A percentile compares a stretch with the other conserved stretches of the same genome.
These are phyloP conservation scores for Pilaira anomala DNA, from an alignment of 192 early-diverging fungal species.

Conservation along the genomic window DNA sequence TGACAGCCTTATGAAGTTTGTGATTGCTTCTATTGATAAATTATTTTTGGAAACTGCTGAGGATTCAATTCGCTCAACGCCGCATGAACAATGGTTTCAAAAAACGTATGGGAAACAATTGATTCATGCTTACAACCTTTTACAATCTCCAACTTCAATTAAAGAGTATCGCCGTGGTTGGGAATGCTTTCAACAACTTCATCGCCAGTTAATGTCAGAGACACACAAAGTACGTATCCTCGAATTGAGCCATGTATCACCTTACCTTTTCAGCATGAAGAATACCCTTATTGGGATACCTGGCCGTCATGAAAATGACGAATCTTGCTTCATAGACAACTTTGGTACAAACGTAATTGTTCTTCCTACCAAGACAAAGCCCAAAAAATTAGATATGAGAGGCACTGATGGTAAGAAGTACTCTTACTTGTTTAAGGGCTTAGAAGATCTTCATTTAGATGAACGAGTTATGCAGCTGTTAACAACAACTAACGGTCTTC, in stretches of 20 bases:
- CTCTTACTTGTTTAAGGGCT: slow-evolving; percentile 86
- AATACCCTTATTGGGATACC: slow-evolving; percentile 54
- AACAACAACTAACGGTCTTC: slow-evolving; percentile 55
- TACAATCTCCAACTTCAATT: slow-evolving; percentile 46
- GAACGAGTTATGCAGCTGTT: slow-evolving; percentile 87
- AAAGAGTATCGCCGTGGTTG: slow-evolving; percentile 49
- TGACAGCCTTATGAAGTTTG: slow-evolving; percentile 52
- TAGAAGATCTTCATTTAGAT: slow-evolving; percentile 91
- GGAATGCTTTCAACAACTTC: slow-evolving; percentile 55
- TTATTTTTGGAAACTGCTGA: slow-evolving; percentile 45
- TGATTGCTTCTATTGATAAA: slow-evolving; percentile 54
- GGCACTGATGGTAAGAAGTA: slow-evolving; percentile 55
- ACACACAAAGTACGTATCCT: slow-evolving; percentile 52
- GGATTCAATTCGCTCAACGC: slow-evolving; percentile 33
- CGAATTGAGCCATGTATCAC: slow-evolving; percentile 55
- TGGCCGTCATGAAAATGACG: slow-evolving; percentile 24
- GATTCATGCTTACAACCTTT: slow-evolving; percentile 41
- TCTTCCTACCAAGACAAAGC: slow-evolving; percentile 87
- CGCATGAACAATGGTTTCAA: slow-evolving; percentile 70
- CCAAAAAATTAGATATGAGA: slow-evolving; percentile 74
- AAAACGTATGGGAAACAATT: slow-evolving; percentile 54
- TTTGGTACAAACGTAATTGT: slow-evolving; percentile 53
- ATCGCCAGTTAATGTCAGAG: slow-evolving; percentile 53
- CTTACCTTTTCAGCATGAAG: slow-evolving; percentile 49
- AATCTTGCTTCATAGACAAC: slow-evolving; percentile 41